Percentiles rank a stretch among this genome's conserved stretches.
phyloP scores from a whole-genome alignment of 2,329 filamentous ascomycete species.

The Hypoxylon sp. region DNA sequence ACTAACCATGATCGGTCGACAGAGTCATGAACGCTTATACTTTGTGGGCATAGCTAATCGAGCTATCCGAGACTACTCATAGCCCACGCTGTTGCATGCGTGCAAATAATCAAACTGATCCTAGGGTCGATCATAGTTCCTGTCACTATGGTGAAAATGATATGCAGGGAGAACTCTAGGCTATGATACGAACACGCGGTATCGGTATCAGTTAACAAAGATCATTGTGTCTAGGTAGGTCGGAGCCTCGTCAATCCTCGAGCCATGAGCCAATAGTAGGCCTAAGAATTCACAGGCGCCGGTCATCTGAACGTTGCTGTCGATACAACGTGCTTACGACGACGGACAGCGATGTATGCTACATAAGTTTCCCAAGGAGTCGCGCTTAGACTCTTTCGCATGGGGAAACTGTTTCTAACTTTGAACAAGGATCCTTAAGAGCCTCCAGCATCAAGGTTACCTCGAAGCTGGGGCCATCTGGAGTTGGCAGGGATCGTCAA shows the following conservation, averaged over 20 bases:
- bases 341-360: slow-evolving; percentile 9
- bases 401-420: slow-evolving; percentile 32
- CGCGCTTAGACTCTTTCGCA: slow-evolving; percentile 33
- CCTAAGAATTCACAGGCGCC: background rate
- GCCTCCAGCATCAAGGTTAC: slow-evolving; percentile 40
- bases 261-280: slow-evolving; percentile 7
- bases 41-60: slow-evolving; percentile 9
- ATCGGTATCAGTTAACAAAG: slow-evolving; percentile 4
- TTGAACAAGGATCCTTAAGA: slow-evolving; percentile 30
- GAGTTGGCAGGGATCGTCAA: slow-evolving; percentile 35
- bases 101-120: slow-evolving; percentile 35
- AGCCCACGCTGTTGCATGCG: slow-evolving; percentile 11
- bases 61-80: slow-evolving; percentile 17
- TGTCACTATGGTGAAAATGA: slow-evolving; percentile 27
- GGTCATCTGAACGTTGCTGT: background rate
- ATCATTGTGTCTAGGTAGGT: background rate
- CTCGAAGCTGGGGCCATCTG: slow-evolving; percentile 24
- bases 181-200: slow-evolving; percentile 12
- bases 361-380: slow-evolving; percentile 12
- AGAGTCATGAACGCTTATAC: background rate
- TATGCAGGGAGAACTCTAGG: slow-evolving; percentile 15
- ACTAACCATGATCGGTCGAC: background rate
- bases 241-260: slow-evolving; percentile 4
- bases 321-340: slow-evolving; percentile 32
- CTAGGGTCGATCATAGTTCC: slow-evolving; percentile 35